Percentiles rank a stretch among this genome's conserved stretches.
phyloP scores from a whole-genome alignment of 352 stramenopile species.

The Elongisporangium undulatum region DNA sequence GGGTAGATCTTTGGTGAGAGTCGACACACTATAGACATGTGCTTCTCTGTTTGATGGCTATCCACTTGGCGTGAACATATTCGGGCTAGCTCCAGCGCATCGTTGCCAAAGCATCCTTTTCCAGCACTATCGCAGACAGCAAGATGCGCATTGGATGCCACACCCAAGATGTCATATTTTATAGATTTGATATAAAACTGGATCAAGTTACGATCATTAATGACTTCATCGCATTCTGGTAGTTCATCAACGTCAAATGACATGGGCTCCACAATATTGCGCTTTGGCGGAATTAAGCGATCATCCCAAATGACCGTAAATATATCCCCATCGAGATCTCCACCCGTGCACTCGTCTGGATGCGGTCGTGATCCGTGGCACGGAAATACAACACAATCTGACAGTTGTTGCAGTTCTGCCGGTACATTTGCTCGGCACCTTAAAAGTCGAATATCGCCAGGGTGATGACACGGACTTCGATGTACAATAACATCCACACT shows the following conservation, averaged over 20 bases:
- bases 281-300: constrained; percentile 43
- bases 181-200: constrained; percentile 76
- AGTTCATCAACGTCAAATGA: constrained; percentile 23
- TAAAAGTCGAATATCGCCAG: constrained; percentile 69
- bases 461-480: constrained; percentile 74
- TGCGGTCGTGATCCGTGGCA: constrained; percentile 59
- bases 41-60: constrained; percentile 47
- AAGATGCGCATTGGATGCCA: constrained; percentile 76
- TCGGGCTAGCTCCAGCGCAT: constrained; percentile 48
- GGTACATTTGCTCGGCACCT: constrained; percentile 47
- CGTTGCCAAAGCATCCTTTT: constrained; percentile 39
- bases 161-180: constrained; percentile 63
- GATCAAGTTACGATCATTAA: constrained; percentile 44
- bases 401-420: constrained; percentile 31
- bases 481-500: constrained; percentile 57
- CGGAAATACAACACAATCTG: constrained; percentile 78
- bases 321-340: constrained; percentile 77
- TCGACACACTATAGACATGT: constrained; percentile 46
- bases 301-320: constrained; percentile 85
- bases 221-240: constrained; percentile 16
- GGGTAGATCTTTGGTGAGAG: constrained; percentile 56
- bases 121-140: constrained; percentile 48
- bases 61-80: constrained; percentile 77
- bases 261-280: constrained; percentile 47
- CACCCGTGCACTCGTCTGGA: constrained; percentile 74